phyloP scores from a whole-genome alignment of 805 yeast species.

The Naumovozyma castellii region DNA sequence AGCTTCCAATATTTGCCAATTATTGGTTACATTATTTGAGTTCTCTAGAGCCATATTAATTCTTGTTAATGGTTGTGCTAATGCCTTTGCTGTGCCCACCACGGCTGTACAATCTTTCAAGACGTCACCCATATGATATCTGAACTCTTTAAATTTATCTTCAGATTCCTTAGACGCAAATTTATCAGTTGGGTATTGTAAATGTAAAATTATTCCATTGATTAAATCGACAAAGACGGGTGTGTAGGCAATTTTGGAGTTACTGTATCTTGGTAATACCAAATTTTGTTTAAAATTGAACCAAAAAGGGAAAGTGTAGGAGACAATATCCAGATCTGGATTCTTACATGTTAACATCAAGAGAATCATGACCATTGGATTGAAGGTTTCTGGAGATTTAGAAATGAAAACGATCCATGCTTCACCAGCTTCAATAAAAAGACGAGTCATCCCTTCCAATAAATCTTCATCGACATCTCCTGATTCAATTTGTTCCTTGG shows the following conservation, averaged over 20 bases:
- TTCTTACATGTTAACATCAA: conserved; percentile 63
- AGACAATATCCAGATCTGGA: conserved; percentile 79
- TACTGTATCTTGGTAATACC: conserved; percentile 25
- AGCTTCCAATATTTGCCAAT: conserved; percentile 87
- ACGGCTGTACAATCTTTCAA: conserved; percentile 90
- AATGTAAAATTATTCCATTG: conserved; percentile 46
- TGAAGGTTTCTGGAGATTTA: conserved; percentile 56
- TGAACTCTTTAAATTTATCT: conserved; percentile 85
- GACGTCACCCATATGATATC: conserved; percentile 98
- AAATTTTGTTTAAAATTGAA: conserved; percentile 62
- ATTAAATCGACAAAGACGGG: conserved; percentile 20
- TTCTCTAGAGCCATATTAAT: conserved; percentile 35
- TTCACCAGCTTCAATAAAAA: conserved; percentile 89
- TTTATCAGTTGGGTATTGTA: conserved; percentile 58
- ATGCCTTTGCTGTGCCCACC: conserved; percentile 64
- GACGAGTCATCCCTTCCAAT: conserved; percentile 59
- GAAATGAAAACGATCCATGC: conserved; percentile 88
- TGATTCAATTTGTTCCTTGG: conserved; percentile 16
- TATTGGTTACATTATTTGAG: conserved; percentile 16
- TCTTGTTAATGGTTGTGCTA: conserved; percentile 58
- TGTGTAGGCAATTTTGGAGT: conserved; percentile 18
- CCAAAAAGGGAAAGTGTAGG: conserved; percentile 91
- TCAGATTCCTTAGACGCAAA: conserved; percentile 74
- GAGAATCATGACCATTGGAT: conserved; percentile 63
- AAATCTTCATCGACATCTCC: conserved; percentile 49